phyloP scores from a whole-genome alignment of 1,284 basidiomycete species.

The Sporisorium reilianum region DNA sequence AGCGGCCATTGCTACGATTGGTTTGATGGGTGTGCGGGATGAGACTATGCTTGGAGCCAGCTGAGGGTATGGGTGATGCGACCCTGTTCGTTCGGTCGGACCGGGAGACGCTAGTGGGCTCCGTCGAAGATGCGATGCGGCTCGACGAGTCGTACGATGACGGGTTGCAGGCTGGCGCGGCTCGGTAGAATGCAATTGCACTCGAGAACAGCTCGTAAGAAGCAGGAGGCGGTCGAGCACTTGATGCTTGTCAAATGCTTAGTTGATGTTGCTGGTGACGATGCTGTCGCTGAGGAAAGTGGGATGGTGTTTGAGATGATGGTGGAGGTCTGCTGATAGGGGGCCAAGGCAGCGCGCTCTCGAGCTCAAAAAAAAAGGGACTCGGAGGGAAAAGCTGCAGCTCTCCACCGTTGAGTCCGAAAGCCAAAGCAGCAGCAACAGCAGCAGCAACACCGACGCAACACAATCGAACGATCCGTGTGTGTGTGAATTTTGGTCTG shows the following conservation, averaged over 20 bases:
- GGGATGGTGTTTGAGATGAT: slow-evolving; percentile 11
- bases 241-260: too few species aligned
- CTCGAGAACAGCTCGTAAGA: background rate
- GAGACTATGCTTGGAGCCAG: too few species aligned
- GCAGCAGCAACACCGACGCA: too few species aligned
- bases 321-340: slow-evolving; percentile 25
- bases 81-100: background rate
- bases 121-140: background rate
- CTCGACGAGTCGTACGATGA: slow-evolving; percentile 6
- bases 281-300: background rate
- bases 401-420: background rate
- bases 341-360: slow-evolving; percentile 4
- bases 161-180: background rate
- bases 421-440: slow-evolving; percentile 10
- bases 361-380: slow-evolving; percentile 4
- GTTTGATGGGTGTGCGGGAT: background rate
- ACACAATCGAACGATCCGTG: background rate
- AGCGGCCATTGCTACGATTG: slow-evolving; percentile 26
- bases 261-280: background rate
- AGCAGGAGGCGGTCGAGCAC: too few species aligned
- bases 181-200: background rate
- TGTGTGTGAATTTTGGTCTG: too few species aligned
- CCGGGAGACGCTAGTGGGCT: background rate
- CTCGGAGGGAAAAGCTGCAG: too few species aligned
- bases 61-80: background rate